phyloP scores from a whole-genome alignment of 2,329 filamentous ascomycete species.

The Fusarium dlaminii region DNA sequence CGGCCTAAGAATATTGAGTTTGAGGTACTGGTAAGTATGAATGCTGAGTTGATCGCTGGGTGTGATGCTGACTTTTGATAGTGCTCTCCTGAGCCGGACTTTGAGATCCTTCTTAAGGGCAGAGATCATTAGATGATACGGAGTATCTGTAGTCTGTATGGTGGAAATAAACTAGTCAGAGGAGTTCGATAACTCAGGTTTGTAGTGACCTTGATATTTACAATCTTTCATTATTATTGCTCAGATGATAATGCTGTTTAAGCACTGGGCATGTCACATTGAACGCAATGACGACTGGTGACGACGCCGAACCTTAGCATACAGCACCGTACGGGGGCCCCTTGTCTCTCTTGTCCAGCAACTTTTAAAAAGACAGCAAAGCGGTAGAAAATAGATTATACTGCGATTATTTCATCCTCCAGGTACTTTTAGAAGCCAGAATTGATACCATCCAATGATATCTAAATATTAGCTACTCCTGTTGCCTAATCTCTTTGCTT shows the following conservation, averaged over 20 bases:
- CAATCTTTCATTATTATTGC: not conserved
- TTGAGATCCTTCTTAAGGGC: not conserved
- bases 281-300: not conserved
- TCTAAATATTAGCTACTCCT: accelerated
- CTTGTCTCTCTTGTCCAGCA: too few relatives aligned
- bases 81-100: constrained; percentile 11
- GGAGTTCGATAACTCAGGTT: accelerated
- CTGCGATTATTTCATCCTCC: too few relatives aligned
- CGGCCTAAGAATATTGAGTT: constrained; percentile 13
- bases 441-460: accelerated
- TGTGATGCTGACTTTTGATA: accelerated
- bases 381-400: accelerated
- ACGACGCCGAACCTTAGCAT: not conserved
- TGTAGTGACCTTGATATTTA: too few relatives aligned
- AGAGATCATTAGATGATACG: not conserved
- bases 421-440: not conserved
- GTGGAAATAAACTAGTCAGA: accelerated
- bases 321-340: accelerated
- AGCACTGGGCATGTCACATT: not conserved
- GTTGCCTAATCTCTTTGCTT: not conserved
- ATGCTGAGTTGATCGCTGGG: accelerated
- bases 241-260: not conserved
- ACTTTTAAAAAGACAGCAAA: not conserved
- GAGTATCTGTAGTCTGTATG: accelerated
- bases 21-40: constrained; percentile 5